Evolutionary conservation across 371 early-diverging fungal genomes (phyloP), one percentile per base, ranked within the genome.

Genomic region (Mortierella sp.): DNA sequence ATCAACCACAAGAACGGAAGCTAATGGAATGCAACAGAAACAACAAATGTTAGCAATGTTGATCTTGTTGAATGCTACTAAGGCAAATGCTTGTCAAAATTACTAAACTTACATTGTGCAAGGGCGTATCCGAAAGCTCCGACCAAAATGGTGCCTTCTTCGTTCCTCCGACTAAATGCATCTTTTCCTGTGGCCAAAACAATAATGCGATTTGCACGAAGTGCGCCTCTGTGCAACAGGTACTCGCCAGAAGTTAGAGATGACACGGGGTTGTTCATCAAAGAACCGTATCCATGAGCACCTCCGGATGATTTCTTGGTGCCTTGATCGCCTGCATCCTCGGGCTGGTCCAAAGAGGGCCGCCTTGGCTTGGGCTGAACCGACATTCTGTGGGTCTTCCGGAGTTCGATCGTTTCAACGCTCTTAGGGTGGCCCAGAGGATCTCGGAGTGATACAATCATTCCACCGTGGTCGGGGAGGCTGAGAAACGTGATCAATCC

Each of bases 1-100:
- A 78, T 97, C 95, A 0, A 97, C 96, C 73, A 97, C 92, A 5
- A 94, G 93, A 13, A 95, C 89, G 0, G 95, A 92, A 0, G 91
- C 91, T 88, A 88, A 19, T 58, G 34, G 26, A 31, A 34, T 13
- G 52, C 9, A 24, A 47, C 42, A 48, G 10, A 24, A 21, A n/a
- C 24, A 55, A 52, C n/a, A 21, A 45, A 16, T 21, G 13, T 50
- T 45, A 44, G 63, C 31, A 0, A 52, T 24, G 38, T 5, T 34
- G 6, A 13, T 16, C 34, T 45, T 14, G 19, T 26, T 6, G 34
- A 9, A 26, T 74, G 48, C 19, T 16, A 45, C 26, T 1, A 58
- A 31, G 7, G 14, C 28, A 21, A n/a, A 8, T 7, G 31, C 2
- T 6, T 14, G 26, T n/a, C 26, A 13, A 11, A 2, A 11, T 26